A percentile compares a stretch with the other conserved stretches of the same genome.
Evolutionary conservation across 495 filamentous ascomycete species (phyloP).

Genomic region (Pyrenopolyporus hunteri): DNA sequence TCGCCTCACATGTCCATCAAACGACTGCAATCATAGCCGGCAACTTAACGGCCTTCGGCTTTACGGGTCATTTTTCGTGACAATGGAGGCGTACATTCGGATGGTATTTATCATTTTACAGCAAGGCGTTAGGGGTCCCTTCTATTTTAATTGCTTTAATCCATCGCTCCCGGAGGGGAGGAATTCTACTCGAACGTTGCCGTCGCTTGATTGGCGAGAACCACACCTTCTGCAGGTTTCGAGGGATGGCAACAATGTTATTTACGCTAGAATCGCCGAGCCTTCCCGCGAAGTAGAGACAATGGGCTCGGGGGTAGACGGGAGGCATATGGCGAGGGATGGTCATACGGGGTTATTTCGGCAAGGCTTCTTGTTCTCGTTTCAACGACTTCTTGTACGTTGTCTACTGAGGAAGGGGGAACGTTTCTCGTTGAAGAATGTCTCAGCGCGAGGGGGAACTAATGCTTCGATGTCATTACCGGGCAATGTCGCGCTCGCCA

Average conservation of each 20-base stretch:
- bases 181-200: not conserved
- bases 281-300: not conserved
- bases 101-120: slow-evolving; percentile 7
- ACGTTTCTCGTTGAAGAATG: too few relatives aligned
- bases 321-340: not conserved
- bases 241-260: not conserved
- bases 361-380: too few relatives aligned
- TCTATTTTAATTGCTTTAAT: not conserved
- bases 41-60: not conserved
- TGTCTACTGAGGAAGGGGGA: not conserved
- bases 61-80: not conserved
- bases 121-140: slow-evolving; percentile 22
- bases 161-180: not conserved
- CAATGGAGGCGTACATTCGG: not conserved
- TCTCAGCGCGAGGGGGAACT: too few relatives aligned
- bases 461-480: too few relatives aligned
- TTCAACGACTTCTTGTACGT: too few relatives aligned
- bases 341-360: too few relatives aligned
- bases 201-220: not conserved
- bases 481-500: too few relatives aligned
- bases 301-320: not conserved
- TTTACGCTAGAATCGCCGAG: not conserved
- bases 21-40: not conserved
- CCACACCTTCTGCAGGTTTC: not conserved
- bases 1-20: not conserved